These are phyloP conservation scores for Fusarium burgessii DNA, from an alignment of 2,329 filamentous ascomycete species.

Conservation along the genomic window DNA sequence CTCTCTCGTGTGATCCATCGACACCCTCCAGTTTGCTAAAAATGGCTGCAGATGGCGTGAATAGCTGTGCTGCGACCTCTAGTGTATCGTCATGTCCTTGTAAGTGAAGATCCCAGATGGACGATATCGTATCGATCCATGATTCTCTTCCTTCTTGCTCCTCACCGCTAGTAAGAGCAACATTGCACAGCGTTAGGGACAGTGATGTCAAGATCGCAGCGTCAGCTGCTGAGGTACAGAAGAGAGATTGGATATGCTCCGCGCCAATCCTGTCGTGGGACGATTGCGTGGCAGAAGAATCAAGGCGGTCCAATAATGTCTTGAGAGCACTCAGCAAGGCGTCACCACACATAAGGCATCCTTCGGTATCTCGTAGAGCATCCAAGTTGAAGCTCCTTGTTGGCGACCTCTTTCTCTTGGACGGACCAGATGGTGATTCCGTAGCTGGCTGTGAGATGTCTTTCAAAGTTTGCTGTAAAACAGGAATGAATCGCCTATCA, in stretches of 20 bases:
- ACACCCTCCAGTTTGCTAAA: conserved; percentile 56
- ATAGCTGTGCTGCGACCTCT: conserved; percentile 63
- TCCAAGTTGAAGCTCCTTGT: conserved; percentile 54
- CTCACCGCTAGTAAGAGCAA: conserved; percentile 50
- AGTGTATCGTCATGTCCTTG: conserved; percentile 60
- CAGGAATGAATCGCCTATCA: conserved; percentile 74
- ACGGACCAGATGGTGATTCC: conserved; percentile 45
- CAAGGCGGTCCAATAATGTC: conserved; percentile 60
- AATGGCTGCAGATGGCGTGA: conserved; percentile 53
- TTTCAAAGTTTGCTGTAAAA: conserved; percentile 74
- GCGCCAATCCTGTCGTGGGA: conserved; percentile 64
- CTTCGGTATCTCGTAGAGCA: conserved; percentile 54
- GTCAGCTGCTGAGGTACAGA: conserved; percentile 63
- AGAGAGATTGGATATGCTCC: conserved; percentile 69
- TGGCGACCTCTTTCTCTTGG: conserved; percentile 62
- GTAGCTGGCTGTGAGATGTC: conserved; percentile 60
- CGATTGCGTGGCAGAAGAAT: conserved; percentile 49
- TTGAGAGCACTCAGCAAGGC: conserved; percentile 61
- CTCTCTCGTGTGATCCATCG: conserved; percentile 24
- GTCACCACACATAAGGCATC: conserved; percentile 61
- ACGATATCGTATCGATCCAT: conserved; percentile 62
- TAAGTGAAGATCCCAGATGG: conserved; percentile 67
- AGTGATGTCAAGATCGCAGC: conserved; percentile 59
- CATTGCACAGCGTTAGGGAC: conserved; percentile 59
- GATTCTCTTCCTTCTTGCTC: conserved; percentile 55